A percentile compares a stretch with the other conserved stretches of the same genome.
These are phyloP conservation scores for Chenopodium quinoa DNA, from an alignment of 148 eudicot genomes.

Conservation along the genomic window DNA sequence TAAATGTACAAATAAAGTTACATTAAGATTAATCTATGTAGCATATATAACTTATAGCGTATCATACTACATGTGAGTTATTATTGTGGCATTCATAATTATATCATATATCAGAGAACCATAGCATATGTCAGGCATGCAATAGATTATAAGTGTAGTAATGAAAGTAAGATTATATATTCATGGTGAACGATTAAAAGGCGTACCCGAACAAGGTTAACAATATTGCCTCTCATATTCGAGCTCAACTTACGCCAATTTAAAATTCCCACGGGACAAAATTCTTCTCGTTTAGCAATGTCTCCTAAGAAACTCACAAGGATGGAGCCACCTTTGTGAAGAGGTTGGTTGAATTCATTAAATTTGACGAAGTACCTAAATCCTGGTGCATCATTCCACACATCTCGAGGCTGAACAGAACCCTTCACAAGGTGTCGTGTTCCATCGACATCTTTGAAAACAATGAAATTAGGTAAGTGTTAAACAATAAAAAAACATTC, in stretches of 20 bases:
- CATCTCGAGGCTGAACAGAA: neutral
- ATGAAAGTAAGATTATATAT: no score
- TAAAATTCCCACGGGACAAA: neutral
- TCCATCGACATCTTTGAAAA: neutral
- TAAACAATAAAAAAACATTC: neutral
- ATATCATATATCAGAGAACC: no score
- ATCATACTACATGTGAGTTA: no score
- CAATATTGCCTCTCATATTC: neutral
- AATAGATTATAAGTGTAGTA: no score
- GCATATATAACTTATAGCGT: no score
- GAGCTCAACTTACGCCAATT: neutral
- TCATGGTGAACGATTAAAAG: neutral
- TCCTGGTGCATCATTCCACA: neutral
- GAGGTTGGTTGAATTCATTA: neutral
- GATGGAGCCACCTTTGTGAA: slow-evolving; percentile 4
- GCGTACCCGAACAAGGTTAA: neutral
- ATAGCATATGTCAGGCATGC: no score
- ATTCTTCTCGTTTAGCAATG: neutral
- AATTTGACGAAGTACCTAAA: neutral
- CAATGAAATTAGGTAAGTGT: neutral
- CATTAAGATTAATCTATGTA: neutral
- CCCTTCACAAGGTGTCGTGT: neutral
- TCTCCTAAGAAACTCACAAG: neutral
- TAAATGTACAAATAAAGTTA: neutral
- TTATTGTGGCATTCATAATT: no score